phyloP scores from a whole-genome alignment of 306 rosid species.

The Calophaca sinica region DNA sequence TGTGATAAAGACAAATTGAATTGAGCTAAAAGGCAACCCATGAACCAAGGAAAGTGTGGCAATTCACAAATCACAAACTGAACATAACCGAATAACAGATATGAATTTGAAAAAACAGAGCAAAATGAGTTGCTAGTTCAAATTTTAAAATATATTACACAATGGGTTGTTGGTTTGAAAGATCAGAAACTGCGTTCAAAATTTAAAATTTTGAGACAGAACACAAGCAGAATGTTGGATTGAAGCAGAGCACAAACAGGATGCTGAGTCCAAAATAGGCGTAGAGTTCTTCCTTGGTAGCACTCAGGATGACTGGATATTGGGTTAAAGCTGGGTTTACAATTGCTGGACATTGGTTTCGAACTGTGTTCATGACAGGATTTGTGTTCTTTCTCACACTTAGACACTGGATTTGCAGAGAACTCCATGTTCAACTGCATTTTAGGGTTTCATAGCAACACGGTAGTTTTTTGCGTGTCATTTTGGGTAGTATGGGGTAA shows the following conservation, averaged over 20 bases:
- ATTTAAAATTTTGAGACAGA: not conserved
- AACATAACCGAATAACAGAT: not conserved
- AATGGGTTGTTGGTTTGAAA: not conserved
- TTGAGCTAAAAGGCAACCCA: conserved; percentile 10
- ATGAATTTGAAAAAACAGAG: conserved; percentile 2
- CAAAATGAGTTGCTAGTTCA: not conserved
- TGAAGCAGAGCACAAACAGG: not conserved
- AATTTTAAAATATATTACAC: not conserved
- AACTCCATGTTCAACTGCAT: not conserved
- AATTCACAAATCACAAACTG: not conserved
- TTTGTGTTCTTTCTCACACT: not conserved
- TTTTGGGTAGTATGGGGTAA: too few species aligned
- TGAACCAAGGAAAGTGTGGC: not conserved
- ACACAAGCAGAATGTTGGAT: not conserved
- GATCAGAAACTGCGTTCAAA: not conserved
- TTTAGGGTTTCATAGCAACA: not conserved
- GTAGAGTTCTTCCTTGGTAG: not conserved
- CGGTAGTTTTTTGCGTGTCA: not conserved
- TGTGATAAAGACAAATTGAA: not conserved
- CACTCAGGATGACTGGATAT: not conserved
- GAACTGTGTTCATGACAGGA: not conserved
- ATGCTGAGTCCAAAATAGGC: not conserved
- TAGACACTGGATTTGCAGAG: conserved; percentile 4
- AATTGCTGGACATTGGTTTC: not conserved
- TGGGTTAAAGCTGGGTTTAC: not conserved